Conservation (phyloP, 164 flowering plant genomes). For the Dillenia suffruticosa region DNA sequence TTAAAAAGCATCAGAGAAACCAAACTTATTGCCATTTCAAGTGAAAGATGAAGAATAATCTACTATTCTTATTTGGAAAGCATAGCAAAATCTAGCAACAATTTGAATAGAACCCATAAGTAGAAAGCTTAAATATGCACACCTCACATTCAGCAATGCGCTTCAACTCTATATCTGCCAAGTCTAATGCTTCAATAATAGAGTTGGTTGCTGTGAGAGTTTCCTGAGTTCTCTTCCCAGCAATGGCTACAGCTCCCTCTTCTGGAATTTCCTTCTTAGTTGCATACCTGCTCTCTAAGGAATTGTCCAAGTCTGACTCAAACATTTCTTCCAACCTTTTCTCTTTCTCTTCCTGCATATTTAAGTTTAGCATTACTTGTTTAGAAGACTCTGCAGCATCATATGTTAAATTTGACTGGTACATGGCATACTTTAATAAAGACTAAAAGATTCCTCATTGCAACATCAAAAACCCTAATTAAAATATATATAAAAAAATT, state of each 20-base stretch:
- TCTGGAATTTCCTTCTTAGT: conserved; percentile 82
- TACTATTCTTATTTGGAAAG: no score
- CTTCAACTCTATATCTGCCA: conserved; percentile 69
- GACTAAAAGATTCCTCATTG: no score
- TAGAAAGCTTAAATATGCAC: background rate
- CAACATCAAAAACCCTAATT: no score
- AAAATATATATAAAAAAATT: background rate
- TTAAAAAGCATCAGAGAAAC: no score
- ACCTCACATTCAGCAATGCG: conserved; percentile 77
- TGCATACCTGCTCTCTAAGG: conserved; percentile 60
- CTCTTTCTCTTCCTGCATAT: conserved; percentile 92
- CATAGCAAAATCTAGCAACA: no score
- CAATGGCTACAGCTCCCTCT: conserved; percentile 84
- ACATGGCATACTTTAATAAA: no score
- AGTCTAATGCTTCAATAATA: conserved; percentile 82
- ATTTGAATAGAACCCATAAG: background rate
- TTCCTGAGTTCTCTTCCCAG: conserved; percentile 88
- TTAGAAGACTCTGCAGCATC: background rate
- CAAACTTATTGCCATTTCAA: no score
- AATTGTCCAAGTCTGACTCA: conserved; percentile 70
- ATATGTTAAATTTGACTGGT: background rate
- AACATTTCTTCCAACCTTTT: conserved; percentile 91
- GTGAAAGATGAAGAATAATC: no score
- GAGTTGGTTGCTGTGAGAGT: conserved; percentile 75
- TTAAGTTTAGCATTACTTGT: background rate